A percentile compares a stretch with the other conserved stretches of the same genome.
phyloP scores from a whole-genome alignment of 345 rosid genomes.

The Erodium maritimum region DNA sequence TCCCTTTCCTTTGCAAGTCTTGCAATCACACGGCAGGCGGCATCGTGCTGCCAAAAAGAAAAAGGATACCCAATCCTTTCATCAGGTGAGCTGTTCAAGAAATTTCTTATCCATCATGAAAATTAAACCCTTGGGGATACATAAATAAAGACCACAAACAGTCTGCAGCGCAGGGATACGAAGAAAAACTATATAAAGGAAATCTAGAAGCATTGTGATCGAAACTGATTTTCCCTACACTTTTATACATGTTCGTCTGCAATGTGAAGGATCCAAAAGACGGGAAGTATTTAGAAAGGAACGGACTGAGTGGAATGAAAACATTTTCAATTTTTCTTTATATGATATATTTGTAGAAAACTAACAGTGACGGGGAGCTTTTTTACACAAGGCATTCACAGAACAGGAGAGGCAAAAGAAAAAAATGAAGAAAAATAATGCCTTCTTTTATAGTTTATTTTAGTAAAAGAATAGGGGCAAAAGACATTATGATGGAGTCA shows the following conservation, averaged over 20 bases:
- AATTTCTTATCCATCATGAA: too few species aligned
- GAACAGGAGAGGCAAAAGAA: too few species aligned
- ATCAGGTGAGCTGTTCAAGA: not conserved
- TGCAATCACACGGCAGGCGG: constrained; percentile 99
- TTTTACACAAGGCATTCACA: too few species aligned
- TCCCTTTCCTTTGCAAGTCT: constrained; percentile 91
- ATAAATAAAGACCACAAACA: too few species aligned
- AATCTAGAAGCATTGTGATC: not conserved
- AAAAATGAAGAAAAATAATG: too few species aligned
- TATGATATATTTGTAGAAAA: too few species aligned
- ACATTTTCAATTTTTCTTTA: not conserved
- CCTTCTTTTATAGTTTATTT: too few species aligned
- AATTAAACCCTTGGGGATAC: not conserved
- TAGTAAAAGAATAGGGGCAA: too few species aligned
- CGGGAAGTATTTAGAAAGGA: not conserved
- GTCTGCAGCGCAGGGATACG: not conserved
- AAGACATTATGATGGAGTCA: too few species aligned
- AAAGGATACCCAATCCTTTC: constrained; percentile 2
- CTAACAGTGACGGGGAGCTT: too few species aligned
- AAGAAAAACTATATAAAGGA: not conserved
- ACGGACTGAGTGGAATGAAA: too few species aligned
- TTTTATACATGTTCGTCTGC: not conserved
- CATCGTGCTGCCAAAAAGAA: constrained; percentile 64
- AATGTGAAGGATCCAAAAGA: not conserved
- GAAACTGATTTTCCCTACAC: not conserved